Evolutionary conservation across 371 early-diverging fungal species (phyloP), one percentile per base, ranked within the genome.

Genomic region (Mucor plumbeus): DNA sequence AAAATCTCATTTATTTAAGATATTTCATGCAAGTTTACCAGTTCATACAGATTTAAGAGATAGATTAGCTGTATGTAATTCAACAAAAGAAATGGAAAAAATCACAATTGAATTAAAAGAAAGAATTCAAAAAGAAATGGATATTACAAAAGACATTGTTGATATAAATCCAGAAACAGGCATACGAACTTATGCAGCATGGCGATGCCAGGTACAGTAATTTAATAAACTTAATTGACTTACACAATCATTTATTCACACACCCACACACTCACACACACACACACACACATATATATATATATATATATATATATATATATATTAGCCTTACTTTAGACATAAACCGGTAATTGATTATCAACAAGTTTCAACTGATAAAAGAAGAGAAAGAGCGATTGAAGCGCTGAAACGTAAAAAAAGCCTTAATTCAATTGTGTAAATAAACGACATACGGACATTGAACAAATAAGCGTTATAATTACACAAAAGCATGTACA

Each of bases 1-100:
- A 33, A 87, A 92, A 13, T 90, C 87, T 14, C 97, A 97, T 70
- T 64, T 97, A 64, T 97, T 97, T 73, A 95, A 95, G 69, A 73
- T 97, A 21, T 91, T 94, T 76, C 82, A 87, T 56, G 86, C 91
- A 15, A 86, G 87, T 64, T 73, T 95, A 38, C 74, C 80, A 1
- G 72, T 85, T 8, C 87, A 93, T 71, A 85, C 88, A 4, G 96
- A 94, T 65, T 63, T 95, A 53, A 78, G 95, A 26, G 76, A 82
- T 10, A 74, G 81, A 59, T 80, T 96, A 10, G 91, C 83, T 6
- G 72, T 48, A 21, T 40, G 48, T 9, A 60, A 72, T 59, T 65
- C 60, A 5, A 61, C 91, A 14, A 78, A 87, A 0, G 63, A 70
- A 2, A 84, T 84, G 47, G 87, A 88, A 64, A 69, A 70, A 5